phyloP scores from a whole-genome alignment of 768 basidiomycete genomes.

The Agaricus blazei region DNA sequence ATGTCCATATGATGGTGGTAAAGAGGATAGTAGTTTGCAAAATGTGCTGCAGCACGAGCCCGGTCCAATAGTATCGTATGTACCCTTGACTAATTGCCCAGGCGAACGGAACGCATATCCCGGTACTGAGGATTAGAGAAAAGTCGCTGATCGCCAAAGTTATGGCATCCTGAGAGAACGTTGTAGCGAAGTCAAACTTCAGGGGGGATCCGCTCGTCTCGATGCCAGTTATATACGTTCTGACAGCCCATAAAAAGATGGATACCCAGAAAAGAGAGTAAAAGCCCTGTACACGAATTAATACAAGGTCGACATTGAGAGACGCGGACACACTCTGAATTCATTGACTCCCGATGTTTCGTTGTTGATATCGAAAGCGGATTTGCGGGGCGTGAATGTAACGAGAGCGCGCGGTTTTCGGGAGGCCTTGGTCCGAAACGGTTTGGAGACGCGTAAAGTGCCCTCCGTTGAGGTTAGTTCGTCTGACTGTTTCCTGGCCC shows the following conservation, averaged over 20 bases:
- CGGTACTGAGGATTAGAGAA: slow-evolving; percentile 72
- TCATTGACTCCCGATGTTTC: slow-evolving; percentile 71
- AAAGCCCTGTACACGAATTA: slow-evolving; percentile 62
- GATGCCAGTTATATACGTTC: slow-evolving; percentile 72
- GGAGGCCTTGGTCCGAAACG: slow-evolving; percentile 65
- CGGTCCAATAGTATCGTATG: slow-evolving; percentile 77
- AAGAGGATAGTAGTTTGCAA: slow-evolving; percentile 73
- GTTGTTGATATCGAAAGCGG: slow-evolving; percentile 81
- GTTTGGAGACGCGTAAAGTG: slow-evolving; percentile 70
- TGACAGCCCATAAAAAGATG: slow-evolving; percentile 75
- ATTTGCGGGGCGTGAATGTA: slow-evolving; percentile 83
- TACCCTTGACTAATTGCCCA: slow-evolving; percentile 71
- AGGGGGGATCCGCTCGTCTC: slow-evolving; percentile 77
- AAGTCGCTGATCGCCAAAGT: slow-evolving; percentile 82
- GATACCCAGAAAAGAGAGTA: slow-evolving; percentile 94
- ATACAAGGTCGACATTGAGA: not conserved
- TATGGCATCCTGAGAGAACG: slow-evolving; percentile 83
- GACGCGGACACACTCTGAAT: slow-evolving; percentile 57
- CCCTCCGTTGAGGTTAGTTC: slow-evolving; percentile 54
- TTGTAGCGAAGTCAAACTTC: slow-evolving; percentile 73
- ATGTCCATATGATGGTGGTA: slow-evolving; percentile 83
- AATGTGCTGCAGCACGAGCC: slow-evolving; percentile 73
- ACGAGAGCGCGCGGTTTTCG: slow-evolving; percentile 80
- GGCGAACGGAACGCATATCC: slow-evolving; percentile 79
- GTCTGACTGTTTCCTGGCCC: slow-evolving; percentile 26